phyloP scores from a whole-genome alignment of 257 asterid species.

The Eustoma russellianum region DNA sequence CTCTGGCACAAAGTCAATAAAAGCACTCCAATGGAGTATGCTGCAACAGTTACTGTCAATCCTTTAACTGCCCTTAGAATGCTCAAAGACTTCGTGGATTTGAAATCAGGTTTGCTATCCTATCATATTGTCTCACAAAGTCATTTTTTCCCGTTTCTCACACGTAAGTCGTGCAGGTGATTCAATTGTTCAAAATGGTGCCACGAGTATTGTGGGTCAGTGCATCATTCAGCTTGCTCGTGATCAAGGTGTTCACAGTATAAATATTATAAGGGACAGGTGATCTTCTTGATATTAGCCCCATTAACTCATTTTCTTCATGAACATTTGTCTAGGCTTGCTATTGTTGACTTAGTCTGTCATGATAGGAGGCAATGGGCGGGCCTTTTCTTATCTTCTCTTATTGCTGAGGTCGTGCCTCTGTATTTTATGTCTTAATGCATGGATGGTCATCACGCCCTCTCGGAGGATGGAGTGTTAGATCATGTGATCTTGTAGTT shows the following conservation, averaged over 20 bases:
- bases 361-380: neutral
- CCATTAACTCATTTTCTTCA: too few relatives aligned
- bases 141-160: constrained; percentile 10
- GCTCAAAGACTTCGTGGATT: constrained; percentile 82
- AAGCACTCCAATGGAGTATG: constrained; percentile 70
- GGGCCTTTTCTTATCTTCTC: neutral
- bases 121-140: neutral
- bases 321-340: neutral
- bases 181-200: constrained; percentile 89
- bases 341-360: neutral
- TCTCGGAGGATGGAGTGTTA: too few relatives aligned
- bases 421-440: too few relatives aligned
- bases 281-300: constrained; percentile 11
- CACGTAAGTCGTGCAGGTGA: constrained; percentile 49
- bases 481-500: too few relatives aligned
- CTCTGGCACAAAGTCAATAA: constrained; percentile 79
- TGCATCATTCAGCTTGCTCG: constrained; percentile 91
- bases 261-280: constrained; percentile 93
- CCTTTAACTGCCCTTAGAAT: constrained; percentile 88
- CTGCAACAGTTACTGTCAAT: constrained; percentile 82
- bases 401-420: neutral
- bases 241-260: constrained; percentile 56
- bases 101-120: constrained; percentile 52
- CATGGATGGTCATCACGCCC: too few relatives aligned
- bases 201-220: constrained; percentile 97